phyloP scores from a whole-genome alignment of 2,329 filamentous ascomycete genomes.

The Neoscytalidium dimidiatum region DNA sequence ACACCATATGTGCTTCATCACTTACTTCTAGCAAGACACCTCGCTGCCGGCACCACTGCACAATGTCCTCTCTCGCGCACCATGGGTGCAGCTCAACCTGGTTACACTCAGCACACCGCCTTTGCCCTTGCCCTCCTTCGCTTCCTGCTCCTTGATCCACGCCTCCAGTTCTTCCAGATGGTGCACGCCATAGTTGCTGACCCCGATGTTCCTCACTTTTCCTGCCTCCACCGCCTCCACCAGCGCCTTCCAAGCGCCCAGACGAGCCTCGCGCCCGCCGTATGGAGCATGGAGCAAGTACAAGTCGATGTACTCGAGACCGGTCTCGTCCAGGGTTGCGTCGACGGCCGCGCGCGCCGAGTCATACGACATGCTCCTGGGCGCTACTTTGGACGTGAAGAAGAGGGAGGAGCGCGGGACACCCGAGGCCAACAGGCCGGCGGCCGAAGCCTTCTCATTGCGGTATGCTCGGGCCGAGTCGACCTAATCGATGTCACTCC shows the following conservation, averaged over 20 bases:
- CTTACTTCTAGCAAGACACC: conserved; percentile 45
- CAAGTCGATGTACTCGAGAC: conserved; percentile 43
- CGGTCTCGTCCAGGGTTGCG: conserved; percentile 41
- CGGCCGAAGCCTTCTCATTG: conserved; percentile 45
- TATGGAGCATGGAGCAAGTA: conserved; percentile 56
- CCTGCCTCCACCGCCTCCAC: conserved; percentile 55
- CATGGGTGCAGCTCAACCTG: conserved; percentile 87
- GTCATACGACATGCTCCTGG: conserved; percentile 56
- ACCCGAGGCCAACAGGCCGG: conserved; percentile 33
- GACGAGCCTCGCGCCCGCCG: conserved; percentile 50
- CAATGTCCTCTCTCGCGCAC: conserved; percentile 77
- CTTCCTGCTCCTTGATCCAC: conserved; percentile 63
- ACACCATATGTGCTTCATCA: not conserved
- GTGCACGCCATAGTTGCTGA: conserved; percentile 58
- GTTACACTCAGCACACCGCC: conserved; percentile 77
- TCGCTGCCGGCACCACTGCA: conserved; percentile 69
- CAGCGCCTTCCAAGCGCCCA: conserved; percentile 57
- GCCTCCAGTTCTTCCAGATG: conserved; percentile 56
- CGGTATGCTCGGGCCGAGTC: conserved; percentile 49
- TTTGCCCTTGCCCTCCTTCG: conserved; percentile 53
- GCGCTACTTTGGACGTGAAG: conserved; percentile 45
- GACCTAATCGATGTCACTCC: conserved; percentile 50
- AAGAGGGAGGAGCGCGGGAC: conserved; percentile 27
- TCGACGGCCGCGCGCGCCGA: conserved; percentile 47
- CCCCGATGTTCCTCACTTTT: conserved; percentile 55